Base-by-base conservation (phyloP, 768 basidiomycete species). In the Suillus lakei region DNA sequence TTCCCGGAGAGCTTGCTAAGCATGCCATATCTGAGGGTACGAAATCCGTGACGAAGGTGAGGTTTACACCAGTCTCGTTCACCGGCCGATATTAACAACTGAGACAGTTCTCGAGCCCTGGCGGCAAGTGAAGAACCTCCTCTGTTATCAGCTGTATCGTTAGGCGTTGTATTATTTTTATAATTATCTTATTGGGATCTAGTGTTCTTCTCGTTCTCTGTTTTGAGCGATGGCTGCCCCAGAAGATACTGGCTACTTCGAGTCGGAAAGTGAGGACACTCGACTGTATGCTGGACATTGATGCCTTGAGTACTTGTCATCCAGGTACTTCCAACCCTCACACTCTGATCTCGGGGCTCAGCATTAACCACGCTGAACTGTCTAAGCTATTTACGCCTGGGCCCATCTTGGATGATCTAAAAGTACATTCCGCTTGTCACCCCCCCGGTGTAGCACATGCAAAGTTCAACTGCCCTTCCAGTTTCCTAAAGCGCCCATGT, bases 1-100 rank as follows among this genome's bases (percentile, higher is more conserved):
- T 99, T 30, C 96, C 97, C 71, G 95, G 94, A 77, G 95, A 96
- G 81, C 89, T 97, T 62, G 91, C 94, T 73, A 97, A 96, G 85
- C 76, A 77, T 39, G 76, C 77, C 4, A 77, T 77, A 53, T 97
- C 93, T 61, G 95, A 97, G 82, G 96, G 96, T 61, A 97, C 93
- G 67, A 95, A 95, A 81, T 91, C 91, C 58, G 94, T 95, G 69
- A 96, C 93, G 75, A 96, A 89, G 76, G 89, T 88, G 60, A 18
- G 86, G 77, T 38, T 54, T 15, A 23, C 28, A 4, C 6, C 32
- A 48, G 13, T 18, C 23, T 50, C 32, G 1, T 8, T 15, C 32
- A 32, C 23, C 32, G 30, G 39, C 23, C 2, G 48, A 28, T 56
- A 68, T 66, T 72, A n/a, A 76, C 58, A 9, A n/a, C 26, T 56